Evolutionary conservation across 78 protist species (phyloP), one percentile per base, ranked within the genome.

Genomic region (Emiliania huxleyi): DNA sequence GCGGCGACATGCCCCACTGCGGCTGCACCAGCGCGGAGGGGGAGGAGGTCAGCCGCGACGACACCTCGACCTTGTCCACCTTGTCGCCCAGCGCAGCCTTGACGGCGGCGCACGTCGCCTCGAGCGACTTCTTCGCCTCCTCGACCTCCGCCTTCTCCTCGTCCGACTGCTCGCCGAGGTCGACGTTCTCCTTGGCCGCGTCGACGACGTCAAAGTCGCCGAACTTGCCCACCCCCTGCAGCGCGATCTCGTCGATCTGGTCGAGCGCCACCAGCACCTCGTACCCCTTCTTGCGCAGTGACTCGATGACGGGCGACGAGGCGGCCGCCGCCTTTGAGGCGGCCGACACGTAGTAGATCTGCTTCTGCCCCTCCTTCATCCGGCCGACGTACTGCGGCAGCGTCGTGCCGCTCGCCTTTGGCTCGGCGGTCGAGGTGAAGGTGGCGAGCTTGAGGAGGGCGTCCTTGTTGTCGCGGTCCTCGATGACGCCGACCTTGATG

Each of bases 401-500:
- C 62, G 62, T 52, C 29, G 15, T 15, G 29, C 8, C 15, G 62
- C 15, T 15, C 62, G 8, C 62, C 29, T 8, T 15, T 52, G 8
- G 8, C 29, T 15, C 62, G 29, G 8, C 62, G 15, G 62, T 91
- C 25, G 87, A 22, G 12, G 48, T 1, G 97, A 96, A 99, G 40
- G 98, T 96, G 25, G 97, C 95, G 55, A 98, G 95, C 96, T 98
- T 97, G 71, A 97, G 96, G 35, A 99, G 85, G 55, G 95, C 83
- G 25, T 93, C 79, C 43, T 96, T 43, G 96, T 97, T 98, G 43
- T 73, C 90, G 33, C 19, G 26, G 94, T 99, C 99, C 95, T 98
- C 99, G 81, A 97, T 95, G 87, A 98, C 49, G 43, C 99, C 99
- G n/a, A 98, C 95, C 96, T 99, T 98, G 91, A 99, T 0, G 94